A percentile compares a stretch with the other conserved stretches of the same genome.
Evolutionary conservation across 1,139 yeast species (phyloP).

Genomic region (Yueomyces sp.): DNA sequence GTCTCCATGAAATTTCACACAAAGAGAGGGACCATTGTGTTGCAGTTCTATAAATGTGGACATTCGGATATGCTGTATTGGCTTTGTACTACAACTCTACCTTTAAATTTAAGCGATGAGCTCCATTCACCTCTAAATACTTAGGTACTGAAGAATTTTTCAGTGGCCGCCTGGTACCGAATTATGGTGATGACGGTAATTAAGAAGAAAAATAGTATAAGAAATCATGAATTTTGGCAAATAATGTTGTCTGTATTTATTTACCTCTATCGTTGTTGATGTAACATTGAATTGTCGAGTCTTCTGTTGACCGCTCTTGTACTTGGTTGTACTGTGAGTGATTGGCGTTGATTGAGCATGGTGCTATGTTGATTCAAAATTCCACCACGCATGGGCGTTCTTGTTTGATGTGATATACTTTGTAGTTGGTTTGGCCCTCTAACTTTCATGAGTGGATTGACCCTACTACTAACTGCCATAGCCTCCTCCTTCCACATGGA

Average conservation of each 20-base stretch:
- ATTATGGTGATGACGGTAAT: too few species aligned
- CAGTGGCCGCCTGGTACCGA: too few species aligned
- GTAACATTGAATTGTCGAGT: conserved; percentile 10
- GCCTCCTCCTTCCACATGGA: conserved; percentile 22
- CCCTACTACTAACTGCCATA: conserved; percentile 14
- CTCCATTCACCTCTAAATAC: too few species aligned
- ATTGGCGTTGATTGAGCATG: conserved; percentile 15
- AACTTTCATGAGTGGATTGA: conserved; percentile 13
- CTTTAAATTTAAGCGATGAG: too few species aligned
- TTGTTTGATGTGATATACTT: conserved; percentile 4
- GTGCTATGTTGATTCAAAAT: conserved; percentile 9
- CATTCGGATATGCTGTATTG: background rate
- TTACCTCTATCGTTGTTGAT: background rate
- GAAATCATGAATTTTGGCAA: too few species aligned
- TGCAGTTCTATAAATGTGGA: conserved; percentile 8
- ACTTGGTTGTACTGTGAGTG: conserved; percentile 21
- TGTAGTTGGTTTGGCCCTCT: conserved; percentile 3
- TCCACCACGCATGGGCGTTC: conserved; percentile 12
- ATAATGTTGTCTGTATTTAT: too few species aligned
- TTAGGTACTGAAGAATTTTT: too few species aligned
- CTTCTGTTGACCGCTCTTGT: conserved; percentile 24
- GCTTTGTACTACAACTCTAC: background rate
- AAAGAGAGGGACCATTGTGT: conserved; percentile 60
- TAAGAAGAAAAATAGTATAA: too few species aligned
- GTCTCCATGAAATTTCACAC: conserved; percentile 34